phyloP scores from a whole-genome alignment of 176 grass and related monocot species.

The Ampelocalamus luodianensis region DNA sequence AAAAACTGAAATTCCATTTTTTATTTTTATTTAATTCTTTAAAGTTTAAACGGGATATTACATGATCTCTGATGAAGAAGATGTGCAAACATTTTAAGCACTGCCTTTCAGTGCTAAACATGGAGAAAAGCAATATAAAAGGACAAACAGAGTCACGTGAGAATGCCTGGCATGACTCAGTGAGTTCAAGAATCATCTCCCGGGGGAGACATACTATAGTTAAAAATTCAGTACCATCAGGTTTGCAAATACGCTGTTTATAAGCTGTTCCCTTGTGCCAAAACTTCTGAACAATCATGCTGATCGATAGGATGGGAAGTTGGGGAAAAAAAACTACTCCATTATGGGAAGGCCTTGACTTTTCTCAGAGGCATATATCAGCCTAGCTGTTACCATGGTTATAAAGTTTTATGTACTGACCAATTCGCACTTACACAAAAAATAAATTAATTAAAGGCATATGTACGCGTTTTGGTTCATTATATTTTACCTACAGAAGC shows the following conservation, averaged over 20 bases:
- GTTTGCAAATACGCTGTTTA: neutral
- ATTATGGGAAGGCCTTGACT: neutral
- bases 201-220: constrained; percentile 12
- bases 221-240: neutral
- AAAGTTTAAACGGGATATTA: too few relatives aligned
- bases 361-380: too few relatives aligned
- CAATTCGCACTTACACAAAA: neutral
- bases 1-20: too few relatives aligned
- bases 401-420: neutral
- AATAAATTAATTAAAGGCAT: neutral
- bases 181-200: constrained; percentile 33
- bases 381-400: neutral
- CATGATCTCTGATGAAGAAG: constrained; percentile 24
- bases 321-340: neutral
- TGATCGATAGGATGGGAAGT: neutral
- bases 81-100: constrained; percentile 19
- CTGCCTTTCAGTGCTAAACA: neutral
- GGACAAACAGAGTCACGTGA: constrained; percentile 17
- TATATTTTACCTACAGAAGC: neutral
- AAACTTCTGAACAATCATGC: neutral
- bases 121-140: neutral
- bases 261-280: neutral
- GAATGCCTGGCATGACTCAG: neutral
- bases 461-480: neutral
- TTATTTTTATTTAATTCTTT: too few relatives aligned